Conservation (phyloP, 2,329 filamentous ascomycete genomes). For the Emergomyces orientalis region DNA sequence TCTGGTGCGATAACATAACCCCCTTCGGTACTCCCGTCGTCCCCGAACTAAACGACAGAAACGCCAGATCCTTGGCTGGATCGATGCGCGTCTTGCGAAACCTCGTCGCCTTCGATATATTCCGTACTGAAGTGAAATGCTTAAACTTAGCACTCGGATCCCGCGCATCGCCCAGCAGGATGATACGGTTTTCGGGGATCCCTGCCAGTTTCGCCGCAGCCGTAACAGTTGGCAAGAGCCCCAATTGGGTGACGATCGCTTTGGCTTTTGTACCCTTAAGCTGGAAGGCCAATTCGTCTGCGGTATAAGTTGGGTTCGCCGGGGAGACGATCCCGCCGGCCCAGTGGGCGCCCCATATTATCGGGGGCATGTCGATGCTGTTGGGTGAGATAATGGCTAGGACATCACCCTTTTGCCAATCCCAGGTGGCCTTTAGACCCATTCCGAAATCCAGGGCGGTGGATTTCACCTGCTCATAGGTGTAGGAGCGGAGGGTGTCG, state of each 20-base stretch:
- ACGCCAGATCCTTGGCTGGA: conserved; percentile 64
- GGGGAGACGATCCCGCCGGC: conserved; percentile 74
- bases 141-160: conserved; percentile 15
- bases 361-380: conserved; percentile 67
- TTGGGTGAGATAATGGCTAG: conserved; percentile 78
- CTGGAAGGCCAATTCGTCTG: conserved; percentile 74
- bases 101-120: conserved; percentile 50
- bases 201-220: conserved; percentile 62
- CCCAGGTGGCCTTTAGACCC: conserved; percentile 63
- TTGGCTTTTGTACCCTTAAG: conserved; percentile 68
- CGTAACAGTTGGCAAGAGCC: conserved; percentile 54
- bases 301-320: conserved; percentile 79
- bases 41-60: conserved; percentile 79
- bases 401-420: conserved; percentile 76
- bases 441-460: conserved; percentile 67
- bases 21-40: conserved; percentile 90
- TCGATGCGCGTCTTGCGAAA: conserved; percentile 55
- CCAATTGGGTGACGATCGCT: conserved; percentile 63
- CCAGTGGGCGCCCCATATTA: conserved; percentile 74
- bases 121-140: conserved; percentile 63
- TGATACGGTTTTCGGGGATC: conserved; percentile 60
- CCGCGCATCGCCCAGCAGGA: conserved; percentile 62
- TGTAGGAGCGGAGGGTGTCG: conserved; percentile 60
- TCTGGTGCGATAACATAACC: conserved; percentile 74
- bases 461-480: conserved; percentile 56